These are phyloP conservation scores for Fusarium multiceps DNA, from an alignment of 2,329 filamentous ascomycete genomes.

Conservation along the genomic window DNA sequence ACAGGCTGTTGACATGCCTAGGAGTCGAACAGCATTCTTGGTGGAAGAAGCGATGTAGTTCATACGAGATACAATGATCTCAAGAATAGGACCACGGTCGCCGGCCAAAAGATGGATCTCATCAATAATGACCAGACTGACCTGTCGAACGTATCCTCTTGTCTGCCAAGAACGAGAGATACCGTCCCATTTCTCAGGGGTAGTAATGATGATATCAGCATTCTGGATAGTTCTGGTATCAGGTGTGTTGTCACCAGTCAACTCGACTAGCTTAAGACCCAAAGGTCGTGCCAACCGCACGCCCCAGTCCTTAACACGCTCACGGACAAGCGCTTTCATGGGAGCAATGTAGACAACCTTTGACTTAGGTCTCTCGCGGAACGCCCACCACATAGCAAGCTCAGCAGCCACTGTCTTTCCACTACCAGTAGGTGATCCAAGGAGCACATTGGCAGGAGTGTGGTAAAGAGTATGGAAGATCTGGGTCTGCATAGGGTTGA, in stretches of 20 bases:
- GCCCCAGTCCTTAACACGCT: conserved; percentile 96
- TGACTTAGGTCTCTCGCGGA: conserved; percentile 90
- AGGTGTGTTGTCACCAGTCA: conserved; percentile 97
- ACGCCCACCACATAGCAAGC: conserved; percentile 99
- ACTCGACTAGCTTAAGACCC: conserved; percentile 89
- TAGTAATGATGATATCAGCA: conserved; percentile 97
- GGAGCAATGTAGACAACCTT: conserved; percentile 99
- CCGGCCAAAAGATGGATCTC: conserved; percentile 98
- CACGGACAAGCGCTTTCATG: conserved; percentile 98
- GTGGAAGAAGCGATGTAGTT: conserved; percentile 98
- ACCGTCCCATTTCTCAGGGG: conserved; percentile 99
- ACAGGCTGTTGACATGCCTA: conserved; percentile 99
- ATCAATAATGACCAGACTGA: conserved; percentile 96
- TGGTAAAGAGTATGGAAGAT: conserved; percentile 98
- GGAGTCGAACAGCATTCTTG: conserved; percentile 85
- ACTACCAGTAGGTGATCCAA: conserved; percentile 96
- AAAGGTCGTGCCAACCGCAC: conserved; percentile 82
- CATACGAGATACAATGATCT: conserved; percentile 95
- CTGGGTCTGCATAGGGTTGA: conserved; percentile 99
- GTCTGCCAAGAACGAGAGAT: conserved; percentile 99
- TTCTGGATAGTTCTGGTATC: conserved; percentile 95
- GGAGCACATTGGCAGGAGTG: conserved; percentile 88
- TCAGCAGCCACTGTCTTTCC: conserved; percentile 98
- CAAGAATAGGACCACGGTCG: conserved; percentile 95
- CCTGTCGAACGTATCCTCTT: conserved; percentile 92